These are phyloP conservation scores for Aurifilum marmelostoma DNA, from an alignment of 2,329 filamentous ascomycete species.

Conservation along the genomic window DNA sequence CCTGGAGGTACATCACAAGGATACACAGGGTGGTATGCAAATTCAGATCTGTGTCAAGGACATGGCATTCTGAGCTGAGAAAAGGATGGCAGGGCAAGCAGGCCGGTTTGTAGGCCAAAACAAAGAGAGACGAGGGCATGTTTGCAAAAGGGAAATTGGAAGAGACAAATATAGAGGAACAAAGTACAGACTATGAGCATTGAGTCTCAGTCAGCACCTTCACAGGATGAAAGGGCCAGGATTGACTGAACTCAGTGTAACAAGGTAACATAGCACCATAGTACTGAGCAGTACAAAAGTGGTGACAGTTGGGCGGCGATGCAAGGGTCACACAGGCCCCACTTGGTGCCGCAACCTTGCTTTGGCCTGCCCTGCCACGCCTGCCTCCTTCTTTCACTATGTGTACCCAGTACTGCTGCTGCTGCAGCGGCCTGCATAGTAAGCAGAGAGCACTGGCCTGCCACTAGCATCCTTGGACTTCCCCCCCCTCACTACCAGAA, in stretches of 20 bases:
- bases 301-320: neutral
- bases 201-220: neutral
- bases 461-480: neutral
- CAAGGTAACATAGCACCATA: neutral
- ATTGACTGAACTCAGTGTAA: neutral
- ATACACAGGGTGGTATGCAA: neutral
- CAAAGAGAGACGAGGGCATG: neutral
- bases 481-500: neutral
- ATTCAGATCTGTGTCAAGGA: neutral
- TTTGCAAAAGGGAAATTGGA: neutral
- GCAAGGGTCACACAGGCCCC: neutral
- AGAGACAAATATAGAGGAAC: neutral
- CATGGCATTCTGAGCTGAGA: neutral
- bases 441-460: neutral
- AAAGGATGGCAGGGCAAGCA: neutral
- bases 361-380: neutral
- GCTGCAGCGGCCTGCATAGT: neutral
- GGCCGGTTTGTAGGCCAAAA: neutral
- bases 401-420: no score
- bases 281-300: neutral
- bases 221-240: neutral
- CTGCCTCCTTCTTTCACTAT: no score
- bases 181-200: neutral
- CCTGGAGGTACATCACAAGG: neutral
- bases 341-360: neutral